Conservation (phyloP, 371 early-diverging fungal species). For the Mortierella sp. region DNA sequence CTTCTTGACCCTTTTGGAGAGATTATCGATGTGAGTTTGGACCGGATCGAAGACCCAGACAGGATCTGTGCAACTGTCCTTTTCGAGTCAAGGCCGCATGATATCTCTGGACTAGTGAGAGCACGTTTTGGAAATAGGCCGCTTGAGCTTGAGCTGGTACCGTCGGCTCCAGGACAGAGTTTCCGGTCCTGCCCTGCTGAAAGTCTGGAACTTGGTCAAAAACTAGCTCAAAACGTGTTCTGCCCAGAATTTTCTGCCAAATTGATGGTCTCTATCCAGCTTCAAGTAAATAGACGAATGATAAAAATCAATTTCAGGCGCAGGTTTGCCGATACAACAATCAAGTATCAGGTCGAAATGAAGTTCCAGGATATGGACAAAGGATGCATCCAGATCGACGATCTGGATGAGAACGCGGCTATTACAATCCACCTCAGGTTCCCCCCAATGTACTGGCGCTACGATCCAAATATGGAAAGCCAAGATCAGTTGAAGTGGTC, state of each 20-base stretch:
- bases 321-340: constrained; percentile 14
- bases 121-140: not conserved
- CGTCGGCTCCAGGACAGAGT: not conserved
- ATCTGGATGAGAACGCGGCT: not conserved
- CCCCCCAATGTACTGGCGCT: constrained; percentile 45
- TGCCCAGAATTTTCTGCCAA: constrained; percentile 28
- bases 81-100: constrained; percentile 11
- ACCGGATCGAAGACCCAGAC: not conserved
- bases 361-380: constrained; percentile 45
- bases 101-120: constrained; percentile 15
- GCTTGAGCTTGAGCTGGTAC: constrained; percentile 7
- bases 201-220: constrained; percentile 34
- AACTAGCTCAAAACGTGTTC: constrained; percentile 10
- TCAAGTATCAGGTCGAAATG: constrained; percentile 47
- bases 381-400: constrained; percentile 32
- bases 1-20: constrained; percentile 20
- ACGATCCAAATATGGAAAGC: constrained; percentile 21
- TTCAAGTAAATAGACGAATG: constrained; percentile 16
- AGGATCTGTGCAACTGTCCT: constrained; percentile 2
- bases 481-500: constrained; percentile 21
- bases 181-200: not conserved
- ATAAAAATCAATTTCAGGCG: constrained; percentile 37
- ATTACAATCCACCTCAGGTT: constrained; percentile 35
- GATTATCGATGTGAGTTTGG: constrained; percentile 22
- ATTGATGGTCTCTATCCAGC: constrained; percentile 6